Base-by-base conservation (phyloP, 176 grass and related monocot genomes). In the Oryza australiensis region DNA sequence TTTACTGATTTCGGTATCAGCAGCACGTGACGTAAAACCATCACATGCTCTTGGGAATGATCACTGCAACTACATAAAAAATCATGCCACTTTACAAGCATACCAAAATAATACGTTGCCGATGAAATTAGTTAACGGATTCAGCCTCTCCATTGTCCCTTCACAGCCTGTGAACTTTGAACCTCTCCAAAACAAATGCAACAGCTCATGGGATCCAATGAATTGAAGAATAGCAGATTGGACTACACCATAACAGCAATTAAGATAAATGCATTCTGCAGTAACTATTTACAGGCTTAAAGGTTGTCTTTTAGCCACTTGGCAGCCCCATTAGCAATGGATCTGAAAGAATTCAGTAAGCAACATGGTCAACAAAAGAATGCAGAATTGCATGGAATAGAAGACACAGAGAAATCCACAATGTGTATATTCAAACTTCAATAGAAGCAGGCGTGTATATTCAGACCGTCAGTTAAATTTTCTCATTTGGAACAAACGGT, bases 231-330 rank as follows among this genome's bases (percentile, higher is more conserved):
- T 77, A 66, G 43, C 71, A 57, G 9, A 77, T 82, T 46, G 57
- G 70, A 42, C 51, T 70, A 69, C 27, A 40, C 42, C 80, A 65
- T 29, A 6, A 26, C 41, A 22, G 11, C 14, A 33, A 35, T 15
- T 51, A 72, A 82, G 26, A 78, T 20, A 55, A 53, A 53, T 59
- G 33, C 38, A 22, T 83, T 10, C 34, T 24, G 48, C 28, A 14
- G 27, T 35, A 82, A 72, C 71, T 82, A 89, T 89, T 82, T 77
- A 78, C 88, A 82, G 35, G 45, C 83, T 91, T 91, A 94, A 64
- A 94, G 71, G 74, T 89, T 94, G 74, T 89, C 89, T 20, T 88
- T 89, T 41, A 94, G 83, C 92, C 92, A 94, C 71, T 94, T 94
- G 22, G 87, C 77, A 30, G 89, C 89, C 8, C 89, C 86, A 37